phyloP scores from a whole-genome alignment of 1,284 basidiomycete species.

The Austropuccinia psidii region DNA sequence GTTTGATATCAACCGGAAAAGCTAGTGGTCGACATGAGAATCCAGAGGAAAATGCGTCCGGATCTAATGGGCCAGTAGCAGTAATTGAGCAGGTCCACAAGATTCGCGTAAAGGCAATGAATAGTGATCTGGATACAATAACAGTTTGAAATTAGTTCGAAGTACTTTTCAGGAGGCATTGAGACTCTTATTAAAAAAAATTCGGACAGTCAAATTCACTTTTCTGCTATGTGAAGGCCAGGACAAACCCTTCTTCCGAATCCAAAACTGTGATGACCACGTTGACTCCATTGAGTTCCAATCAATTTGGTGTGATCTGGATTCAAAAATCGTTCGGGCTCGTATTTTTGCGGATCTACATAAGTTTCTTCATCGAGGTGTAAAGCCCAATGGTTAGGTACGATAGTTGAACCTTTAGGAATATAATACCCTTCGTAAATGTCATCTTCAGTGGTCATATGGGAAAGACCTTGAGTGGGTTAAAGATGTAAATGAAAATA shows the following conservation, averaged over 20 bases:
- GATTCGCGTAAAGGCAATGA: constrained; percentile 40
- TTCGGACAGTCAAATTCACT: no score
- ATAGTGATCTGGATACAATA: constrained; percentile 40
- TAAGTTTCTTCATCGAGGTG: constrained; percentile 39
- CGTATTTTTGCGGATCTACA: constrained; percentile 38
- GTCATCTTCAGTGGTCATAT: constrained; percentile 37
- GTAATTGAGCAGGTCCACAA: constrained; percentile 40
- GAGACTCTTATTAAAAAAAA: no score
- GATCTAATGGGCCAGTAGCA: no score
- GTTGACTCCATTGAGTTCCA: constrained; percentile 40
- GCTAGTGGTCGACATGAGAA: constrained; percentile 40
- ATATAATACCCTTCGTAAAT: constrained; percentile 48
- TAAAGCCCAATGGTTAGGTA: constrained; percentile 43
- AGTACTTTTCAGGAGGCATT: no score
- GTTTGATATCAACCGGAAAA: constrained; percentile 38
- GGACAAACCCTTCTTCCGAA: constrained; percentile 45
- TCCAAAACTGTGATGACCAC: constrained; percentile 43
- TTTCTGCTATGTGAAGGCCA: constrained; percentile 48
- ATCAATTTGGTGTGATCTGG: constrained; percentile 37
- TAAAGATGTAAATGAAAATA: no score
- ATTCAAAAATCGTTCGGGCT: constrained; percentile 40
- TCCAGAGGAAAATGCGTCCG: constrained; percentile 41
- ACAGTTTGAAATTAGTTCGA: no score
- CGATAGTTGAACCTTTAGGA: constrained; percentile 48
- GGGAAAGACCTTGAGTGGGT: constrained; percentile 30